These are phyloP conservation scores for Graphilbum ipis-grandicollis DNA, from an alignment of 2,329 filamentous ascomycete genomes.

Conservation along the genomic window DNA sequence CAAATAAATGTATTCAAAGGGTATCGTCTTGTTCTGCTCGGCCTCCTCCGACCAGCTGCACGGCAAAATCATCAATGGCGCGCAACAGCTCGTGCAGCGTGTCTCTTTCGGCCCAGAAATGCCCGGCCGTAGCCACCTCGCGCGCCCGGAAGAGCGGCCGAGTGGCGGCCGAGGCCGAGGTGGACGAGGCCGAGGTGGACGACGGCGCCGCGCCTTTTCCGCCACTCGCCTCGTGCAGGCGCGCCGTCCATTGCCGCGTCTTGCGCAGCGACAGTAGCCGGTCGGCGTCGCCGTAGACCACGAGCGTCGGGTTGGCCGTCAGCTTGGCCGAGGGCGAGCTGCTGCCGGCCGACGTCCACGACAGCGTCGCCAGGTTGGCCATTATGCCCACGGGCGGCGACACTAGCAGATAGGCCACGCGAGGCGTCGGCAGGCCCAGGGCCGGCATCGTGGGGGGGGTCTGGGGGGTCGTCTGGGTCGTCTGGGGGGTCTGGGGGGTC, in stretches of 20 bases:
- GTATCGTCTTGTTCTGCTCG: too few relatives aligned
- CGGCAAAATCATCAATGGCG: slow-evolving; percentile 15
- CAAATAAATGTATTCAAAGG: too few relatives aligned
- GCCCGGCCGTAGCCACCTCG: slow-evolving; percentile 29
- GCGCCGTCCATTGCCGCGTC: slow-evolving; percentile 45
- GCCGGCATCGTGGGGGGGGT: slow-evolving; percentile 11
- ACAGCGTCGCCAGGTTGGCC: slow-evolving; percentile 45
- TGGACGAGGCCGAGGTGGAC: too few relatives aligned
- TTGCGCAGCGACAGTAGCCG: slow-evolving; percentile 50
- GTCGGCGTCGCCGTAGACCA: slow-evolving; percentile 61
- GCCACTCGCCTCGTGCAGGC: too few relatives aligned
- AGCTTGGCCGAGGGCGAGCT: slow-evolving; percentile 28
- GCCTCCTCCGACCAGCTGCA: too few relatives aligned
- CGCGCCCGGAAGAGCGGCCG: slow-evolving; percentile 20
- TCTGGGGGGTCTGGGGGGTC: not conserved
- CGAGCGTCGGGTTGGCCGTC: slow-evolving; percentile 41
- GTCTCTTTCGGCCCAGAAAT: slow-evolving; percentile 35
- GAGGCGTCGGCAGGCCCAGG: slow-evolving; percentile 19
- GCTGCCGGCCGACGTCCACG: slow-evolving; percentile 20
- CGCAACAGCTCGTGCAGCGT: slow-evolving; percentile 17
- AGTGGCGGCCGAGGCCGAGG: slow-evolving; percentile 10
- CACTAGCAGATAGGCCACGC: slow-evolving; percentile 43
- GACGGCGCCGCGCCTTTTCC: too few relatives aligned
- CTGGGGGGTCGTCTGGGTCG: not conserved
- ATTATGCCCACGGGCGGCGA: slow-evolving; percentile 48